A percentile compares a stretch with the other conserved stretches of the same genome.
These are phyloP conservation scores for Ceriops zippeliana DNA, from an alignment of 345 rosid genomes.

Conservation along the genomic window DNA sequence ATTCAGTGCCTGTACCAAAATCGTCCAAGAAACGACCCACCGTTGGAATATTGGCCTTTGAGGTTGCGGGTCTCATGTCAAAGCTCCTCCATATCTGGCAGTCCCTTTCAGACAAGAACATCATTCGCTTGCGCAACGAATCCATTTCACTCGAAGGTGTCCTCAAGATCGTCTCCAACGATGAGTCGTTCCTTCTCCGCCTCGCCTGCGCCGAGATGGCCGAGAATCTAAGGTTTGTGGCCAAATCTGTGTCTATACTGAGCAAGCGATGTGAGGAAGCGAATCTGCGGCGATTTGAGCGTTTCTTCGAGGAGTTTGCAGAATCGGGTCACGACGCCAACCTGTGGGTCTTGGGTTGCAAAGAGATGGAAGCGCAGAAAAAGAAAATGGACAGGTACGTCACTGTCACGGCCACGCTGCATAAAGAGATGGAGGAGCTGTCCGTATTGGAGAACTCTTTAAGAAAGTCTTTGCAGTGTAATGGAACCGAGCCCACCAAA, in stretches of 20 bases:
- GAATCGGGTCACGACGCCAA: slow-evolving; percentile 58
- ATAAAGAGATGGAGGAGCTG: slow-evolving; percentile 83
- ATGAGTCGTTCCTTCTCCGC: slow-evolving; percentile 73
- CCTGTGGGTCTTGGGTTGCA: slow-evolving; percentile 54
- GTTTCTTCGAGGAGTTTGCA: slow-evolving; percentile 56
- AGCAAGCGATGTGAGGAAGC: slow-evolving; percentile 50
- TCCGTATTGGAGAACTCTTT: slow-evolving; percentile 46
- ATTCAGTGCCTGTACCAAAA: slow-evolving; percentile 38
- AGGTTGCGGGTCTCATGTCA: slow-evolving; percentile 77
- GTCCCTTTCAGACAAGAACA: slow-evolving; percentile 67
- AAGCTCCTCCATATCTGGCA: slow-evolving; percentile 76
- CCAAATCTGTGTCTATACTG: slow-evolving; percentile 57
- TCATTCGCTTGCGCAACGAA: slow-evolving; percentile 56
- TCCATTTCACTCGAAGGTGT: slow-evolving; percentile 72
- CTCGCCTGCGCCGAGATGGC: slow-evolving; percentile 80
- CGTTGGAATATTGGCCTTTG: slow-evolving; percentile 69
- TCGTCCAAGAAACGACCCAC: slow-evolving; percentile 32
- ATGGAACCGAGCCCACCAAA: slow-evolving; percentile 21
- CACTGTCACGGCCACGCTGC: slow-evolving; percentile 56
- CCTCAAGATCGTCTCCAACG: slow-evolving; percentile 70
- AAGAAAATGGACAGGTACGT: slow-evolving; percentile 80
- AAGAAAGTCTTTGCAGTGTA: slow-evolving; percentile 41
- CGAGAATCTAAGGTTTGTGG: slow-evolving; percentile 52
- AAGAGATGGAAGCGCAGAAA: slow-evolving; percentile 61
- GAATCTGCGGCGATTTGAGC: slow-evolving; percentile 46